Evolutionary conservation across 2,329 filamentous ascomycete species (phyloP).

Genomic region (Cladosporium oxysporum): DNA sequence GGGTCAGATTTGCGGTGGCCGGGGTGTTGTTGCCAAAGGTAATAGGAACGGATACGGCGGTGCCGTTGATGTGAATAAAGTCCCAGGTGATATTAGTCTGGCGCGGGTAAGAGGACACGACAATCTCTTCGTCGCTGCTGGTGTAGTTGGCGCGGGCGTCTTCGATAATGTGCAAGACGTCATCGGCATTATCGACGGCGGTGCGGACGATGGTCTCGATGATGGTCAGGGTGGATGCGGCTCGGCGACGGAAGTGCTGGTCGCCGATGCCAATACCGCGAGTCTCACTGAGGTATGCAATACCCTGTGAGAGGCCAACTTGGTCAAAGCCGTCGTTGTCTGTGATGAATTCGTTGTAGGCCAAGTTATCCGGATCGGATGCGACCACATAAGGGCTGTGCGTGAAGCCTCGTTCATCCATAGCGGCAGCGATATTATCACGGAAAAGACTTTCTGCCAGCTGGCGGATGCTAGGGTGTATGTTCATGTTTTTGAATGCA

Average conservation of each 20-base stretch:
- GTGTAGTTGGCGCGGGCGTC: conserved; percentile 32
- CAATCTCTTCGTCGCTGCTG: conserved; percentile 32
- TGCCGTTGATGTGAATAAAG: conserved; percentile 38
- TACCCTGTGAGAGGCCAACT: conserved; percentile 39
- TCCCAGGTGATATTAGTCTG: conserved; percentile 34
- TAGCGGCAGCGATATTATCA: conserved; percentile 34
- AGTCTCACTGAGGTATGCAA: conserved; percentile 40
- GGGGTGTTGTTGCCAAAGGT: conserved; percentile 40
- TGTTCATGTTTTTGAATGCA: conserved; percentile 42
- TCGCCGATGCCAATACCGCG: conserved; percentile 40
- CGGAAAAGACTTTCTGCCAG: conserved; percentile 39
- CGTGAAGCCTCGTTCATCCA: conserved; percentile 33
- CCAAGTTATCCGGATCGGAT: conserved; percentile 28
- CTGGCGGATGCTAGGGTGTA: conserved; percentile 36
- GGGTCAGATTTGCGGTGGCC: conserved; percentile 38
- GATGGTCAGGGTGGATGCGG: conserved; percentile 37
- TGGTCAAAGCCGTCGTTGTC: conserved; percentile 41
- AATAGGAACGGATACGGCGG: conserved; percentile 37
- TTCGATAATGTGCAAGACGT: conserved; percentile 36
- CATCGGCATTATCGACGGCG: conserved; percentile 33
- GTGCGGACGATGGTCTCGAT: conserved; percentile 39
- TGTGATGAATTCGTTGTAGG: conserved; percentile 29
- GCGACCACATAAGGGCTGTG: conserved; percentile 37
- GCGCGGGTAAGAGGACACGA: conserved; percentile 35
- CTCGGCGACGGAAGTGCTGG: conserved; percentile 38